phyloP scores from a whole-genome alignment of 129 eudicot genomes.

The Arctium minus region DNA sequence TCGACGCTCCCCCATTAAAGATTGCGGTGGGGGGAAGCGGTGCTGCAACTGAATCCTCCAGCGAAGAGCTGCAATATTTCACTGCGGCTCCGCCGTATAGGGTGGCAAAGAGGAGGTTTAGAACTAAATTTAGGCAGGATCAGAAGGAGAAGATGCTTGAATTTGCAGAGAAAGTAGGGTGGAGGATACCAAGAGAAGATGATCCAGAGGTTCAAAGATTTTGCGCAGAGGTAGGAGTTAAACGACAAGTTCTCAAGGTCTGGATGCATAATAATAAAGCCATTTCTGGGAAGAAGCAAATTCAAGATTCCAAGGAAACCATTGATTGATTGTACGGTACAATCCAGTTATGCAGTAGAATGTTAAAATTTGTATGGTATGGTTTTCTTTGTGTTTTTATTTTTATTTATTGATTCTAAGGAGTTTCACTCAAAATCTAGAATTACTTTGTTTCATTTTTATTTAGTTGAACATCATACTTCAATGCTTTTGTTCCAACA shows the following conservation, averaged over 20 bases:
- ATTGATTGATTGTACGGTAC: conserved; percentile 30
- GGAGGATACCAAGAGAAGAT: conserved; percentile 91
- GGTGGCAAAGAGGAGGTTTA: conserved; percentile 47
- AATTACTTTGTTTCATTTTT: not conserved
- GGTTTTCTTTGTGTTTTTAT: not conserved
- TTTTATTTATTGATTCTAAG: not conserved
- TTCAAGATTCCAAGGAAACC: conserved; percentile 38
- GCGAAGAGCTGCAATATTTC: conserved; percentile 59
- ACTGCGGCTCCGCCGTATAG: conserved; percentile 37
- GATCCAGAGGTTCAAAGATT: conserved; percentile 83
- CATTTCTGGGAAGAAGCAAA: conserved; percentile 50
- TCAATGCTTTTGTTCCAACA: not conserved
- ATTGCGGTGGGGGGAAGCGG: conserved; percentile 43
- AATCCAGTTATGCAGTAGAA: conserved; percentile 21
- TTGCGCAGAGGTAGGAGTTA: conserved; percentile 68
- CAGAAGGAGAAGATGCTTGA: conserved; percentile 88
- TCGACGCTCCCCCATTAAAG: conserved; percentile 47
- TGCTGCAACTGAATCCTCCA: conserved; percentile 61
- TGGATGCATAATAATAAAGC: conserved; percentile 95
- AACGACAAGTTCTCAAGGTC: conserved; percentile 82
- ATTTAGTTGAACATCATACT: not conserved
- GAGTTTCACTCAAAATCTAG: conserved; percentile 5
- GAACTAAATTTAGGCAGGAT: conserved; percentile 74
- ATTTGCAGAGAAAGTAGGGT: conserved; percentile 80
- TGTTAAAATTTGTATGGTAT: conserved; percentile 6